These are phyloP conservation scores for Picea glauca DNA, from an alignment of 75 land plant genomes.

Conservation along the genomic window DNA sequence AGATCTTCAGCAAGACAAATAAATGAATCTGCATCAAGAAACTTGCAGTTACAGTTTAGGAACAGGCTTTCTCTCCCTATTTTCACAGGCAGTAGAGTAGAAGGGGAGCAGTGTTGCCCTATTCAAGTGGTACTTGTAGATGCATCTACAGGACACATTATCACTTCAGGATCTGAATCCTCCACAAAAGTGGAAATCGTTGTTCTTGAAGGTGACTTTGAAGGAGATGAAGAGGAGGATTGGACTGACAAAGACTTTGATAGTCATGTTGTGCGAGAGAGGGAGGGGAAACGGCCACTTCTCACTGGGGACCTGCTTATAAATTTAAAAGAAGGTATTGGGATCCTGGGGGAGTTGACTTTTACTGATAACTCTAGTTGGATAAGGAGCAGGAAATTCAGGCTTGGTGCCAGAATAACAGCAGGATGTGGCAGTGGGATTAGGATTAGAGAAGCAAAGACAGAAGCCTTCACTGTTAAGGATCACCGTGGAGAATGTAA, in stretches of 20 bases:
- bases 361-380: slow-evolving; percentile 88
- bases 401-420: slow-evolving; percentile 57
- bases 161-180: slow-evolving; percentile 40
- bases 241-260: slow-evolving; percentile 62
- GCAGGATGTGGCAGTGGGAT: slow-evolving; percentile 28
- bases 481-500: slow-evolving; percentile 91
- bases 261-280: slow-evolving; percentile 59
- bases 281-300: slow-evolving; percentile 63
- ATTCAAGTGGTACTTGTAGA: slow-evolving; percentile 51
- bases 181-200: slow-evolving; percentile 64
- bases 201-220: slow-evolving; percentile 82
- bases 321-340: slow-evolving; percentile 50
- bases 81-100: slow-evolving; percentile 69
- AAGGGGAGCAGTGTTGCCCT: slow-evolving; percentile 41
- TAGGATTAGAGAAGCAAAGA: slow-evolving; percentile 60
- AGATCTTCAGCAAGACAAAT: slow-evolving; percentile 41
- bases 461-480: slow-evolving; percentile 66
- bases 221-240: slow-evolving; percentile 48
- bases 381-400: slow-evolving; percentile 79
- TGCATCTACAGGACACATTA: slow-evolving; percentile 37
- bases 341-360: slow-evolving; percentile 47
- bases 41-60: slow-evolving; percentile 44
- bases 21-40: slow-evolving; percentile 30
- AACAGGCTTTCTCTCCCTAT: slow-evolving; percentile 65
- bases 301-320: slow-evolving; percentile 52